Conservation (phyloP, 176 grass and related monocot genomes). For the Stipa capillata region DNA sequence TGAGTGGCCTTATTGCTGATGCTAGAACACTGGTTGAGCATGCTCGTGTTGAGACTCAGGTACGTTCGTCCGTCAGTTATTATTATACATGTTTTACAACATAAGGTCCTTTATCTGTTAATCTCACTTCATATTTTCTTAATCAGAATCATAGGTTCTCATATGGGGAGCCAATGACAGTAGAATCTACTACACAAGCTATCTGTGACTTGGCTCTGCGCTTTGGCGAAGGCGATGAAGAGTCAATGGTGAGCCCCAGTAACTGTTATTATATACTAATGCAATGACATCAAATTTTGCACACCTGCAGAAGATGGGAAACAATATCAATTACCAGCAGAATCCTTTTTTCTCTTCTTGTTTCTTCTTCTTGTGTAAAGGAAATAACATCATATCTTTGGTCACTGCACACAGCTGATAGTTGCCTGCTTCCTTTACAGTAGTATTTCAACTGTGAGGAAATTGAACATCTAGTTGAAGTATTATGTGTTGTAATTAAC, state of each 20-base stretch:
- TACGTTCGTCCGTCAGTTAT: conserved; percentile 15
- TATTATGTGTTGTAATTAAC: not conserved
- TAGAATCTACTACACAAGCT: conserved; percentile 95
- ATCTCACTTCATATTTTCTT: conserved; percentile 2
- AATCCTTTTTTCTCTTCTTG: not conserved
- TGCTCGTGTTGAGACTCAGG: conserved; percentile 93
- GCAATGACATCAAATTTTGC: not conserved
- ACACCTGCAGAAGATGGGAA: not conserved
- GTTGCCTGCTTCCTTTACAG: not conserved
- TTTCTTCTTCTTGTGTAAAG: not conserved
- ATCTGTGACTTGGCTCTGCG: conserved; percentile 90
- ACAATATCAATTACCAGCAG: not conserved
- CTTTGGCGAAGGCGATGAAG: conserved; percentile 97
- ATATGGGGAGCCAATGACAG: conserved; percentile 93
- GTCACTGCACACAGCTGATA: not conserved
- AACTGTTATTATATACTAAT: not conserved
- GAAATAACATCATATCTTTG: not conserved
- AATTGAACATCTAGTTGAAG: not conserved
- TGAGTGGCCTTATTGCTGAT: conserved; percentile 95
- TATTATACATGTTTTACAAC: not conserved
- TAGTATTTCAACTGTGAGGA: not conserved
- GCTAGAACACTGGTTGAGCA: conserved; percentile 94
- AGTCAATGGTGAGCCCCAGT: conserved; percentile 62
- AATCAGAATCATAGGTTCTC: conserved; percentile 96
- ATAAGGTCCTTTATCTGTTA: not conserved